Percentiles rank a stretch among this genome's conserved stretches.
Evolutionary conservation across 1,284 basidiomycete genomes (phyloP).

Genomic region (Lentinula novae-zelandiae): DNA sequence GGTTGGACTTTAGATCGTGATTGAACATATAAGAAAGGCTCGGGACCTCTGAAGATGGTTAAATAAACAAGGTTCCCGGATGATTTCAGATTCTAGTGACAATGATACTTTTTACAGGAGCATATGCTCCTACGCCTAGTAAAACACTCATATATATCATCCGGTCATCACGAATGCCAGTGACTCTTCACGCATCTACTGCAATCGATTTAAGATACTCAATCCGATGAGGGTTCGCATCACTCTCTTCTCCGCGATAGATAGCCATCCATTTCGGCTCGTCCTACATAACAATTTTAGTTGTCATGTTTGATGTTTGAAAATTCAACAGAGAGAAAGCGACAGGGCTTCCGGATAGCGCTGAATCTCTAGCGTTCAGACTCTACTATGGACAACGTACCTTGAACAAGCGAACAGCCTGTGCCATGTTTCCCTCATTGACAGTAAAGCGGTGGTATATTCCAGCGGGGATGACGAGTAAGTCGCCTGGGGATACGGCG

Average conservation of each 20-base stretch:
- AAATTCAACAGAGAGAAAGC: too few species aligned
- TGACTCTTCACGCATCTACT: conserved; percentile 19
- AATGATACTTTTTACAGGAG: too few species aligned
- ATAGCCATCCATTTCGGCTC: conserved; percentile 85
- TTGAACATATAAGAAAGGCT: too few species aligned
- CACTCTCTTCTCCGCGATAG: conserved; percentile 60
- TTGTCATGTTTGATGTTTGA: too few species aligned
- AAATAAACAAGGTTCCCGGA: too few species aligned
- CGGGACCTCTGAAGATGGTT: too few species aligned
- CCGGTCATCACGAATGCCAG: too few species aligned
- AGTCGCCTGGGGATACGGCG: conserved; percentile 64
- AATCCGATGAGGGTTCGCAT: conserved; percentile 58
- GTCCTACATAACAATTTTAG: conserved; percentile 44
- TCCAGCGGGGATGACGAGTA: conserved; percentile 71
- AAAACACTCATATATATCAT: too few species aligned
- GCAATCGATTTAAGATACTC: conserved; percentile 53
- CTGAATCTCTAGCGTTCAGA: background rate
- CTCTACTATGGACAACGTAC: conserved; percentile 28
- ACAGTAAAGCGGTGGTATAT: conserved; percentile 88
- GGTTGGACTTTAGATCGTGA: too few species aligned
- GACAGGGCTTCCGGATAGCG: too few species aligned
- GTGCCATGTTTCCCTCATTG: conserved; percentile 64
- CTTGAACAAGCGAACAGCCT: conserved; percentile 78
- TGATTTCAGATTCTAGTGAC: too few species aligned
- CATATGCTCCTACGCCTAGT: too few species aligned